Evolutionary conservation across 139 green algal species (phyloP).

Genomic region (Chlamydomonas eustigma): DNA sequence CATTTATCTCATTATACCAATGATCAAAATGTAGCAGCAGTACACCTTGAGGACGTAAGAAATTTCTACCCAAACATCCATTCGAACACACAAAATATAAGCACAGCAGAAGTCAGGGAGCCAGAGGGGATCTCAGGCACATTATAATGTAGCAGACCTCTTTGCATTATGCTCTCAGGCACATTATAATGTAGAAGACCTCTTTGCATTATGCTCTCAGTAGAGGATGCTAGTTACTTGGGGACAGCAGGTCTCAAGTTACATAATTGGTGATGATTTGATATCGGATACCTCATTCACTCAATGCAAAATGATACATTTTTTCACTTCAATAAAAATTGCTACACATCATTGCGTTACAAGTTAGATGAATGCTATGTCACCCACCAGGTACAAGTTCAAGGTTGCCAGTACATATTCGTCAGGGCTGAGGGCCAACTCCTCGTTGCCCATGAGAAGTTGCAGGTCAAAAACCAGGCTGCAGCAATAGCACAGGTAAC

Average conservation of each 20-base stretch:
- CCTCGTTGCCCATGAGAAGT: conserved; percentile 14
- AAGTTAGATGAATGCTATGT: neutral
- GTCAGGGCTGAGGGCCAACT: conserved; percentile 24
- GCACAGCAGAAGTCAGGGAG: neutral
- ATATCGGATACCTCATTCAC: conserved; percentile 41
- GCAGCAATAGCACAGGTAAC: no score
- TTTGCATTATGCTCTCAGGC: no score
- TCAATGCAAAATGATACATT: conserved; percentile 7
- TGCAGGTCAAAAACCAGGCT: conserved; percentile 14
- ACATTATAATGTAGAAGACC: no score
- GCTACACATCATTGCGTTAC: neutral
- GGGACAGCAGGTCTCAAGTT: neutral
- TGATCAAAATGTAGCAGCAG: no score
- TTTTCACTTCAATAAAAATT: neutral
- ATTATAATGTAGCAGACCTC: no score
- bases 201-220: no score
- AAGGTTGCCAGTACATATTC: conserved; percentile 47
- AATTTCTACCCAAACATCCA: neutral
- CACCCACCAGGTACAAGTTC: conserved; percentile 35
- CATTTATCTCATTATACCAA: no score
- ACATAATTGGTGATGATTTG: conserved; percentile 24
- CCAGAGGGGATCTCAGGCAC: no score
- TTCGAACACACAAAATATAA: neutral
- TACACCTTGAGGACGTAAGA: neutral
- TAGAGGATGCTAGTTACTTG: neutral